A percentile compares a stretch with the other conserved stretches of the same genome.
These are phyloP conservation scores for Solanum sitiens DNA, from an alignment of 257 asterid genomes.

Conservation along the genomic window DNA sequence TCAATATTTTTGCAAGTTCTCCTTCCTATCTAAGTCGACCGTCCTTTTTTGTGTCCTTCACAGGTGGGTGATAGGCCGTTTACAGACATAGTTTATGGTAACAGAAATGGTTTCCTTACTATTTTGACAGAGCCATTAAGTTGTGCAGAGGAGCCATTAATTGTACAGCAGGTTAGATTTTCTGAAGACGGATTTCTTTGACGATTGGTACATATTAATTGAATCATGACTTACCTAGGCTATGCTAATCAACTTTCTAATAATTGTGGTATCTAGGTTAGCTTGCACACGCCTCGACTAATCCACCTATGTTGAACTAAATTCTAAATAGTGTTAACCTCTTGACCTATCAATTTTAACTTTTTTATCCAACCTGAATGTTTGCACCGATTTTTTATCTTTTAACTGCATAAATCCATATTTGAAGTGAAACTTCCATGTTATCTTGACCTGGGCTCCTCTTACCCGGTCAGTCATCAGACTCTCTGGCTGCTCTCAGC, in stretches of 20 bases:
- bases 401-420: background rate
- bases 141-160: constrained; percentile 69
- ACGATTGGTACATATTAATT: background rate
- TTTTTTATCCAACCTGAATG: background rate
- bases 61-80: constrained; percentile 99
- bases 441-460: background rate
- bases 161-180: constrained; percentile 63
- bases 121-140: constrained; percentile 79
- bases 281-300: background rate
- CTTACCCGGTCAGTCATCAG: background rate
- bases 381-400: background rate
- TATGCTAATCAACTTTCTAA: background rate
- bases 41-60: constrained; percentile 7
- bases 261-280: background rate
- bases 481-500: background rate
- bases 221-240: background rate
- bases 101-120: constrained; percentile 76
- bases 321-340: background rate
- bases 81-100: constrained; percentile 85
- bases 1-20: background rate
- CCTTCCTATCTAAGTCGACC: background rate
- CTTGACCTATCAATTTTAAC: background rate
- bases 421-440: background rate
- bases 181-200: background rate
- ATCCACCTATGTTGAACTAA: background rate